phyloP scores from a whole-genome alignment of 306 rosid species.

The Prosopis cineraria region DNA sequence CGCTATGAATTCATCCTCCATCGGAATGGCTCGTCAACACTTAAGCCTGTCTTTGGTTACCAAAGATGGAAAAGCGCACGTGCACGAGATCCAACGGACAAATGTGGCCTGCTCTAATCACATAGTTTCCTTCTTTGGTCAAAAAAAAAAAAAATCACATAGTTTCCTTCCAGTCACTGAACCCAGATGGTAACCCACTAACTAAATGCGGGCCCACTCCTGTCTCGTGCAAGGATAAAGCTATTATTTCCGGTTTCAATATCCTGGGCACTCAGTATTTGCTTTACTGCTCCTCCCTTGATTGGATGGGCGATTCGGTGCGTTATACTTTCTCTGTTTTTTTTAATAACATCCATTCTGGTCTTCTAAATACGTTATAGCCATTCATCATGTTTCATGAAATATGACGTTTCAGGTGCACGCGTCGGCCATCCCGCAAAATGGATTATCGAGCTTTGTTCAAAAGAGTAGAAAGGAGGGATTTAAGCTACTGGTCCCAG shows the following conservation, averaged over 20 bases:
- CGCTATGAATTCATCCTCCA: conserved; percentile 35
- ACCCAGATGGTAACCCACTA: conserved; percentile 25
- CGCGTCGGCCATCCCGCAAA: conserved; percentile 43
- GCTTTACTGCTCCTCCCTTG: conserved; percentile 44
- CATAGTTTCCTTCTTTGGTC: conserved; percentile 39
- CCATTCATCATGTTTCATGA: too few relatives aligned
- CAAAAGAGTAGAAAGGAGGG: conserved; percentile 38
- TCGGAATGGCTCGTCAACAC: conserved; percentile 36
- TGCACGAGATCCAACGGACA: conserved; percentile 34
- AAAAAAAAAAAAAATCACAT: too few relatives aligned
- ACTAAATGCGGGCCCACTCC: neutral
- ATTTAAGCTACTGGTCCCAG: conserved; percentile 36
- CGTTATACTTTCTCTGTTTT: too few relatives aligned
- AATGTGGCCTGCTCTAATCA: conserved; percentile 35
- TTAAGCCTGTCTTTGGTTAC: conserved; percentile 41
- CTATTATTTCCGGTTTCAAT: conserved; percentile 33
- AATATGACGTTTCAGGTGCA: conserved; percentile 52
- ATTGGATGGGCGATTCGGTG: conserved; percentile 60
- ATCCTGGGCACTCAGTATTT: conserved; percentile 39
- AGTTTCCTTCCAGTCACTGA: conserved; percentile 27
- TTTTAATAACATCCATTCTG: neutral
- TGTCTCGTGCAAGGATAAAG: conserved; percentile 43
- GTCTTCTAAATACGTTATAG: too few relatives aligned
- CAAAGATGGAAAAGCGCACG: conserved; percentile 46
- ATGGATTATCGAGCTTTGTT: conserved; percentile 22